Evolutionary conservation across 352 stramenopile genomes (phyloP).

Genomic region (Globisporangium sylvaticum): DNA sequence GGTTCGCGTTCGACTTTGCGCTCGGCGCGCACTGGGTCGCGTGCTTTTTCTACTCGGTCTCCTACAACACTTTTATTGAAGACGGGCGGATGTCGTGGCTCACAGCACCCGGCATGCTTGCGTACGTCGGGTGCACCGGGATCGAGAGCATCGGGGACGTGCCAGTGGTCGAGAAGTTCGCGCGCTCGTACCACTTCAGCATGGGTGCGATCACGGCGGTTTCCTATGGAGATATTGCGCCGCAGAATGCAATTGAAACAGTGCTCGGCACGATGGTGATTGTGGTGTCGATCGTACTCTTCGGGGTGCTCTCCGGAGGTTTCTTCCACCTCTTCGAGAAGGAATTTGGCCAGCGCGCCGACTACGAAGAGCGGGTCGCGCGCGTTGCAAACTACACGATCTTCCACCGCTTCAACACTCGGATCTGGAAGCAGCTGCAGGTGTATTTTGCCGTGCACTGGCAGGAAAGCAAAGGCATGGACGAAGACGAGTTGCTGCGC

Average conservation of each 20-base stretch:
- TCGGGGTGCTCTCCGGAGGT: constrained; percentile 38
- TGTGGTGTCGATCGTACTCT: constrained; percentile 34
- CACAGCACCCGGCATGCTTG: constrained; percentile 25
- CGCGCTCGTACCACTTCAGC: constrained; percentile 35
- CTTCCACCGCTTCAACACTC: constrained; percentile 37
- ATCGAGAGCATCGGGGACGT: constrained; percentile 22
- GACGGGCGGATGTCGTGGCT: constrained; percentile 16
- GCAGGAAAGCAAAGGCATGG: constrained; percentile 45
- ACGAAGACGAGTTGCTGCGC: constrained; percentile 37
- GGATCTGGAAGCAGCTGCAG: constrained; percentile 43
- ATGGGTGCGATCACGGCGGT: constrained; percentile 37
- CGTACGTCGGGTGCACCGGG: constrained; percentile 16
- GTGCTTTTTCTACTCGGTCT: constrained; percentile 23
- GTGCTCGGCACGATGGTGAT: constrained; percentile 28
- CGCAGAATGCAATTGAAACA: constrained; percentile 34
- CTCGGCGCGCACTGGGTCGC: constrained; percentile 26
- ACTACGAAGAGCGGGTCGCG: constrained; percentile 44
- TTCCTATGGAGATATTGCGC: constrained; percentile 38
- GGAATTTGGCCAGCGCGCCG: constrained; percentile 36
- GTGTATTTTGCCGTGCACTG: constrained; percentile 43
- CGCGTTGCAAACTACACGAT: constrained; percentile 38
- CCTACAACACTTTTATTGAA: constrained; percentile 19
- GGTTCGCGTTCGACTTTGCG: constrained; percentile 22
- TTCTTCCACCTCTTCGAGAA: constrained; percentile 50
- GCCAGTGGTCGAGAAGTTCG: constrained; percentile 21